phyloP scores from a whole-genome alignment of 176 grass and related monocot species.

The Musa beccarii region DNA sequence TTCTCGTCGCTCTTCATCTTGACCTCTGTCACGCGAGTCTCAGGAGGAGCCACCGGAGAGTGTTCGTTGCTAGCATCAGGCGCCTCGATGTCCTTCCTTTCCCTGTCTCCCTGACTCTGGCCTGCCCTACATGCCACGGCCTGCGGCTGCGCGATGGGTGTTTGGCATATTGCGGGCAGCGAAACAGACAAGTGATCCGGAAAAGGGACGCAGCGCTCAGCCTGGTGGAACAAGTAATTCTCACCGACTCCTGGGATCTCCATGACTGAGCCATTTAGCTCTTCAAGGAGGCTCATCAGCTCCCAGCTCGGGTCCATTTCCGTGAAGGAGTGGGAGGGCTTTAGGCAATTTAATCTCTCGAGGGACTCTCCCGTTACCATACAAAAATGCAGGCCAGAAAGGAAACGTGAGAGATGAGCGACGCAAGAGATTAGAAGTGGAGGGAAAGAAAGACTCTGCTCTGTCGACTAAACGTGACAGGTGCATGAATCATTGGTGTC shows the following conservation, averaged over 20 bases:
- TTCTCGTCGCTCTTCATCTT: neutral
- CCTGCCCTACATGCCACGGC: neutral
- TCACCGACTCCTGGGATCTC: neutral
- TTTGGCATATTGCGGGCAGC: neutral
- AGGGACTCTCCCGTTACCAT: neutral
- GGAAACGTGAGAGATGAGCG: too few relatives aligned
- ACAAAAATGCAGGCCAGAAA: neutral
- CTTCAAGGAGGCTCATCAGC: conserved; percentile 4
- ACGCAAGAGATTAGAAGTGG: too few relatives aligned
- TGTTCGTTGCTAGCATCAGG: neutral
- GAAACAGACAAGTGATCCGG: neutral
- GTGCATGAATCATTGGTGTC: too few relatives aligned
- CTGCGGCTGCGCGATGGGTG: neutral
- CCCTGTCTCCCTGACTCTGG: neutral
- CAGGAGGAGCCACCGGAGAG: neutral
- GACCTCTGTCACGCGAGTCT: neutral
- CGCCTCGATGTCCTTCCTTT: neutral
- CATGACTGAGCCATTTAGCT: conserved; percentile 3
- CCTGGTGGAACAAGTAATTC: conserved; percentile 1
- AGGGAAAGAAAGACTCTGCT: too few relatives aligned
- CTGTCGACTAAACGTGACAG: too few relatives aligned
- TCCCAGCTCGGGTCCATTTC: conserved; percentile 14
- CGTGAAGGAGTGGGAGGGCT: neutral
- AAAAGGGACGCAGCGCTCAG: neutral
- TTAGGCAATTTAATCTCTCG: neutral